phyloP scores from a whole-genome alignment of 768 basidiomycete species.

The Royoungia palumana region DNA sequence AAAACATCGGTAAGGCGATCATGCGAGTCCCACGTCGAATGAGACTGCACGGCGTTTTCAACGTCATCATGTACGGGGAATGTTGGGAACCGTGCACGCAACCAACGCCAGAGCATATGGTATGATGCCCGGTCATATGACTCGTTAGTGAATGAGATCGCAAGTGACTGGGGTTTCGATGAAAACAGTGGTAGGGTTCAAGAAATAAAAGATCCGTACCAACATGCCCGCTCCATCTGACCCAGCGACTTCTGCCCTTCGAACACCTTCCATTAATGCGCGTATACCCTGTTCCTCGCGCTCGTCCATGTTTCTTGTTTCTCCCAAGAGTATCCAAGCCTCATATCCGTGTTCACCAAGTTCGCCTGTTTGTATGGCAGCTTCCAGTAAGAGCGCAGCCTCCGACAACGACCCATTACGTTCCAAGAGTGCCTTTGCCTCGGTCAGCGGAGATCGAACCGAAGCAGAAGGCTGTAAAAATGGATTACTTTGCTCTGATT shows the following conservation, averaged over 20 bases:
- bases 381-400: slow-evolving; percentile 83
- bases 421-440: slow-evolving; percentile 75
- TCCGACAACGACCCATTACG: slow-evolving; percentile 86
- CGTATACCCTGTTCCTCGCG: slow-evolving; percentile 80
- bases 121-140: slow-evolving; percentile 84
- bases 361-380: slow-evolving; percentile 81
- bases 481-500: slow-evolving; percentile 67
- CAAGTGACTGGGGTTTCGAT: slow-evolving; percentile 63
- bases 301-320: slow-evolving; percentile 87
- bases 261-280: slow-evolving; percentile 72
- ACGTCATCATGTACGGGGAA: slow-evolving; percentile 55
- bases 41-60: slow-evolving; percentile 47
- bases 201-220: slow-evolving; percentile 39
- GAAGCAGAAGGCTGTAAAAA: slow-evolving; percentile 52
- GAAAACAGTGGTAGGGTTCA: slow-evolving; percentile 9
- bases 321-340: slow-evolving; percentile 89
- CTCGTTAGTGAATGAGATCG: slow-evolving; percentile 96
- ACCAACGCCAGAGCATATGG: slow-evolving; percentile 82
- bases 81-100: slow-evolving; percentile 61
- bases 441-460: slow-evolving; percentile 49
- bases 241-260: slow-evolving; percentile 58
- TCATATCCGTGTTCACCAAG: slow-evolving; percentile 81
- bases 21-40: slow-evolving; percentile 81
- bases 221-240: slow-evolving; percentile 71
- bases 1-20: slow-evolving; percentile 78